phyloP scores from a whole-genome alignment of 306 rosid species.

The Abrus pulchellus region DNA sequence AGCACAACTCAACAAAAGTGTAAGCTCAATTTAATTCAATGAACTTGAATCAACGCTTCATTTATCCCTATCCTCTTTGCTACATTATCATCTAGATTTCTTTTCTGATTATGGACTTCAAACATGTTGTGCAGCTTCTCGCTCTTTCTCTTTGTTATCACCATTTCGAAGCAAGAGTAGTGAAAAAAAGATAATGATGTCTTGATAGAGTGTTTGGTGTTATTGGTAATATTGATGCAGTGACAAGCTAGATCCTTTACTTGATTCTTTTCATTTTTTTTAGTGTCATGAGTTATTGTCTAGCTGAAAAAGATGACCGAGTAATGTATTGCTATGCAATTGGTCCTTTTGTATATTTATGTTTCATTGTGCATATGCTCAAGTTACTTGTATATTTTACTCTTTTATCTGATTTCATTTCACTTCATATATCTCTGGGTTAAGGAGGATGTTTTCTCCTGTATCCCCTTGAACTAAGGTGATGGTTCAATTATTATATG shows the following conservation, averaged over 20 bases:
- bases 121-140: slow-evolving; percentile 75
- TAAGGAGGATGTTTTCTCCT: slow-evolving; percentile 30
- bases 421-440: slow-evolving; percentile 34
- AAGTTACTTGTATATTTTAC: slow-evolving; percentile 33
- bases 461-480: not conserved
- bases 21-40: slow-evolving; percentile 55
- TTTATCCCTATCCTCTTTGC: slow-evolving; percentile 5
- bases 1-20: slow-evolving; percentile 73
- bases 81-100: slow-evolving; percentile 15
- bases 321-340: slow-evolving; percentile 36
- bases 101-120: slow-evolving; percentile 37
- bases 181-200: slow-evolving; percentile 73
- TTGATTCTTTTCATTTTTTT: slow-evolving; percentile 21
- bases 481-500: slow-evolving; percentile 13
- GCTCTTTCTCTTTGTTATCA: slow-evolving; percentile 87
- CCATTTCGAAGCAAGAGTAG: slow-evolving; percentile 91
- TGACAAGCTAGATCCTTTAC: slow-evolving; percentile 37
- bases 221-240: slow-evolving; percentile 44
- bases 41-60: slow-evolving; percentile 22
- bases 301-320: slow-evolving; percentile 29
- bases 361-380: slow-evolving; percentile 47
- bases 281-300: slow-evolving; percentile 40
- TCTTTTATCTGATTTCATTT: not conserved
- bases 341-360: slow-evolving; percentile 53
- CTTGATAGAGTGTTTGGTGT: slow-evolving; percentile 50